These are phyloP conservation scores for Coccinonectria pachysandricola DNA, from an alignment of 2,329 filamentous ascomycete genomes.

Conservation along the genomic window DNA sequence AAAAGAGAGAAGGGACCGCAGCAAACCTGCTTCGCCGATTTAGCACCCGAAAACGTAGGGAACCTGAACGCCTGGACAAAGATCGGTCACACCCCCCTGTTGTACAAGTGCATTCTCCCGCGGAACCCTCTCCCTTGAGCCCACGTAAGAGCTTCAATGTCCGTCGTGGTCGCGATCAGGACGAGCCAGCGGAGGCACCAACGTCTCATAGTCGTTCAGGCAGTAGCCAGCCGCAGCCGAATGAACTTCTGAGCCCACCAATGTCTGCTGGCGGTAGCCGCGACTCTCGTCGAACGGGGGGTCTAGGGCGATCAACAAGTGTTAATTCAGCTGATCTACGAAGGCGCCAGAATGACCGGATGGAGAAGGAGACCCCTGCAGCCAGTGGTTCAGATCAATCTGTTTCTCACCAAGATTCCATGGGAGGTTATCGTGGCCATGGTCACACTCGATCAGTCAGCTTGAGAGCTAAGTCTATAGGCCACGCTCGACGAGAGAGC, in stretches of 20 bases:
- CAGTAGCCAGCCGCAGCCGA: slow-evolving; percentile 61
- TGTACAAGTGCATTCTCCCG: slow-evolving; percentile 69
- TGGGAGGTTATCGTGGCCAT: slow-evolving; percentile 40
- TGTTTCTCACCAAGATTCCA: slow-evolving; percentile 41
- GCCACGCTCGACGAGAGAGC: slow-evolving; percentile 81
- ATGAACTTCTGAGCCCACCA: slow-evolving; percentile 68
- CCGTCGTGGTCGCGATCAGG: slow-evolving; percentile 44
- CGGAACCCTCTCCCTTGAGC: slow-evolving; percentile 48
- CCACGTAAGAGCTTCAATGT: slow-evolving; percentile 87
- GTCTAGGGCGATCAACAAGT: slow-evolving; percentile 76
- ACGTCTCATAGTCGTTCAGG: slow-evolving; percentile 44
- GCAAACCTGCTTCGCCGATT: slow-evolving; percentile 78
- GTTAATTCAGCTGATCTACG: slow-evolving; percentile 82
- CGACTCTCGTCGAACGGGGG: slow-evolving; percentile 50
- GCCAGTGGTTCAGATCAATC: slow-evolving; percentile 76
- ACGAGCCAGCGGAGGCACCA: slow-evolving; percentile 36
- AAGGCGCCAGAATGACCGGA: slow-evolving; percentile 41
- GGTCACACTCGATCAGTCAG: slow-evolving; percentile 50
- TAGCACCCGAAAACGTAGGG: slow-evolving; percentile 73
- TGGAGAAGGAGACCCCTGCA: slow-evolving; percentile 54
- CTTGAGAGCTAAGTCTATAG: slow-evolving; percentile 73
- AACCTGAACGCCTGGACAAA: slow-evolving; percentile 51
- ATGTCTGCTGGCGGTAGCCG: slow-evolving; percentile 45
- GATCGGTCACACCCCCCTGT: slow-evolving; percentile 60
- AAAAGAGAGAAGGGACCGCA: slow-evolving; percentile 79